Evolutionary conservation across 768 basidiomycete genomes (phyloP).

Genomic region (Trichaptum fuscoviolaceum): DNA sequence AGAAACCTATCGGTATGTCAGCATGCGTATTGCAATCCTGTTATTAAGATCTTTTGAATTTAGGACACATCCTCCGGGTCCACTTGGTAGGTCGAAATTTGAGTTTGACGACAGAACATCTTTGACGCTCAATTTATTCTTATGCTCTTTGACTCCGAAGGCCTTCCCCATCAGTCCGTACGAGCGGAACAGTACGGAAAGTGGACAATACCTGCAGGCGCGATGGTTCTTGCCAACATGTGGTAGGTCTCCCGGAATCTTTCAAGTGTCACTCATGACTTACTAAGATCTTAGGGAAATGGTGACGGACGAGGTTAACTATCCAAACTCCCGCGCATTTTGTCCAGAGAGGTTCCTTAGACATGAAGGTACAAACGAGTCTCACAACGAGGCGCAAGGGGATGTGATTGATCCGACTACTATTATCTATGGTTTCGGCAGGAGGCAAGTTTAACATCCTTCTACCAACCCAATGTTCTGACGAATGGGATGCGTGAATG

Average conservation of each 20-base stretch:
- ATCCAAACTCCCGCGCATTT: constrained; percentile 18
- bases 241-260: neutral
- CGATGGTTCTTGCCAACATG: constrained; percentile 8
- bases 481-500: constrained; percentile 4
- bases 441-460: constrained; percentile 16
- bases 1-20: constrained; percentile 12
- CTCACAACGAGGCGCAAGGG: constrained; percentile 16
- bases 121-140: neutral
- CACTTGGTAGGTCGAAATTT: neutral
- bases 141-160: neutral
- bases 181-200: constrained; percentile 3
- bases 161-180: constrained; percentile 7
- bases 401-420: constrained; percentile 22
- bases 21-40: neutral
- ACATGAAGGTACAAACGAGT: constrained; percentile 9
- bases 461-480: neutral
- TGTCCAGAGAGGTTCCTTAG: constrained; percentile 16
- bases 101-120: neutral
- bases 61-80: neutral
- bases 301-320: constrained; percentile 15
- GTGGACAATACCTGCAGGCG: constrained; percentile 7
- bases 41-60: neutral
- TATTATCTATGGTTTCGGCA: constrained; percentile 33
- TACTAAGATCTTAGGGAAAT: constrained; percentile 16
- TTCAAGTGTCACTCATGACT: neutral